phyloP scores from a whole-genome alignment of 371 early-diverging fungal genomes.

The Syncephalastrum monosporum region DNA sequence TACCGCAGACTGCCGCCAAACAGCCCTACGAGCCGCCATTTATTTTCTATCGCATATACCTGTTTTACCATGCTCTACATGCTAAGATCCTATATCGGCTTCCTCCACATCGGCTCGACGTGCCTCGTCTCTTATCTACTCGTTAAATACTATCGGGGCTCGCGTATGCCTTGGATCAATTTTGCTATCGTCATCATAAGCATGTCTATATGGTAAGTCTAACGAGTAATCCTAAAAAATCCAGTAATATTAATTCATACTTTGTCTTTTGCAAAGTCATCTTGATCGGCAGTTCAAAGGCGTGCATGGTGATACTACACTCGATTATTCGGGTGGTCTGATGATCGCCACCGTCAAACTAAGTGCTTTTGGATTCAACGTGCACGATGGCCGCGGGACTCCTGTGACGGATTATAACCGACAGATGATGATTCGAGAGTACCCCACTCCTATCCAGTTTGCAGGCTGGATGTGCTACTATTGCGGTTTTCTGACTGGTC shows the following conservation, averaged over 20 bases:
- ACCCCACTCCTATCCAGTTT: conserved; percentile 78
- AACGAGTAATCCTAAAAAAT: not conserved
- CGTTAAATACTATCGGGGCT: conserved; percentile 40
- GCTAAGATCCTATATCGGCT: conserved; percentile 58
- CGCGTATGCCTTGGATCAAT: conserved; percentile 63
- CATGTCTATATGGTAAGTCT: conserved; percentile 67
- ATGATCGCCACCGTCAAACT: conserved; percentile 92
- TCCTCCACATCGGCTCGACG: conserved; percentile 63
- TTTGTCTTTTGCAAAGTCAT: conserved; percentile 48
- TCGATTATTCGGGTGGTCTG: conserved; percentile 87
- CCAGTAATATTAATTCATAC: not conserved
- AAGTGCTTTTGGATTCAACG: conserved; percentile 84
- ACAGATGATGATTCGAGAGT: conserved; percentile 51
- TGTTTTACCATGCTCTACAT: conserved; percentile 59
- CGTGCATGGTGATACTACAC: conserved; percentile 44
- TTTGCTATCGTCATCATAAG: conserved; percentile 75
- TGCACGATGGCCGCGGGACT: conserved; percentile 26
- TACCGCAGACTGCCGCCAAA: conserved; percentile 53
- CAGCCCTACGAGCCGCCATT: conserved; percentile 59
- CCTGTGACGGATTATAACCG: conserved; percentile 59
- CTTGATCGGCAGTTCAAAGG: conserved; percentile 57
- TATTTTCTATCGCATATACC: conserved; percentile 68
- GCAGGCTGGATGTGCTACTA: conserved; percentile 91
- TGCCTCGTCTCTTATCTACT: conserved; percentile 60
- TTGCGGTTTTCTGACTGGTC: conserved; percentile 83